A percentile compares a stretch with the other conserved stretches of the same genome.
Evolutionary conservation across 1,139 yeast species (phyloP).

Genomic region (Geotrichum carabidarum): DNA sequence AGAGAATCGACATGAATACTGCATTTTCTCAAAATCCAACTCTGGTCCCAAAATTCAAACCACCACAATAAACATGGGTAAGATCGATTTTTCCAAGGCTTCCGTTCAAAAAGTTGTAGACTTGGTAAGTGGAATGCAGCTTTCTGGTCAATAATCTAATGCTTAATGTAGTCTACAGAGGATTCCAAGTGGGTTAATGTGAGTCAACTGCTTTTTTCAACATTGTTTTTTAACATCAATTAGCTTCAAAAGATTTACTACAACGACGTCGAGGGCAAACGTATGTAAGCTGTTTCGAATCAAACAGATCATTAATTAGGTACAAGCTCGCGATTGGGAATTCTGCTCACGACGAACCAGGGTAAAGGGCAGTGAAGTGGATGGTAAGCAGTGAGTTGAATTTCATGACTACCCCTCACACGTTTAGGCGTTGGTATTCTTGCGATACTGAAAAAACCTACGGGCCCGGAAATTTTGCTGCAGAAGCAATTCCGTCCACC

Average conservation of each 20-base stretch:
- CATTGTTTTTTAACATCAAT: conserved; percentile 4
- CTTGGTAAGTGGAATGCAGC: conserved; percentile 28
- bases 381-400: conserved; percentile 44
- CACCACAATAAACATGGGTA: conserved; percentile 1
- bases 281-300: conserved; percentile 19
- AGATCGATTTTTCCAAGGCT: conserved; percentile 33
- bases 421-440: conserved; percentile 61
- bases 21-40: too few species aligned
- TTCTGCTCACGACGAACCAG: conserved; percentile 82
- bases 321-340: conserved; percentile 68
- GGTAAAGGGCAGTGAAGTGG: conserved; percentile 58
- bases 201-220: conserved; percentile 24
- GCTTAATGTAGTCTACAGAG: conserved; percentile 29
- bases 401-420: neutral
- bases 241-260: conserved; percentile 55
- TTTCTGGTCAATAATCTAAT: neutral
- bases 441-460: conserved; percentile 55
- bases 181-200: conserved; percentile 59
- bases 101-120: conserved; percentile 33
- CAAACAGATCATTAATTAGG: conserved; percentile 1
- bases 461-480: conserved; percentile 56
- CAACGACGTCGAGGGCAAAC: conserved; percentile 33
- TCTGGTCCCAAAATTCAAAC: neutral
- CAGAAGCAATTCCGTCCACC: conserved; percentile 94
- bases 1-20: too few species aligned